Evolutionary conservation across 306 rosid species (phyloP).

Genomic region (Cyamopsis tetragonoloba): DNA sequence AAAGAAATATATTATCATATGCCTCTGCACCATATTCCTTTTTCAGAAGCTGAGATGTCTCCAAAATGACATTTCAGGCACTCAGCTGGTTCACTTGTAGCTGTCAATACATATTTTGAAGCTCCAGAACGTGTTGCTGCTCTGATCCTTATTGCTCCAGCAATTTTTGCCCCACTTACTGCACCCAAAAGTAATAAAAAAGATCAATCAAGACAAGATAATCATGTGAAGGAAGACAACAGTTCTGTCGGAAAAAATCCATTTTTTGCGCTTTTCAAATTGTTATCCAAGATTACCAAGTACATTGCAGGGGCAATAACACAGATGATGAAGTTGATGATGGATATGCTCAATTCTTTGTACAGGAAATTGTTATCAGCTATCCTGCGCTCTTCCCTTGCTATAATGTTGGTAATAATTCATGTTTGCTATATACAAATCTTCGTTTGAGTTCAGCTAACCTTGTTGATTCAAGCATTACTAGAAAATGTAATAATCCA

Average conservation of each 20-base stretch:
- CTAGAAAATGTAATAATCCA: not conserved
- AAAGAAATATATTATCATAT: constrained; percentile 8
- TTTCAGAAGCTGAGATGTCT: constrained; percentile 19
- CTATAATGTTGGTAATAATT: constrained; percentile 58
- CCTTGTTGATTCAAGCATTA: constrained; percentile 6
- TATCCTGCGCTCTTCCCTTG: constrained; percentile 63
- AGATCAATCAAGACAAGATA: constrained; percentile 30
- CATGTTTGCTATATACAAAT: constrained; percentile 13
- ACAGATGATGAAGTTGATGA: constrained; percentile 50
- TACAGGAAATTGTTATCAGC: constrained; percentile 56
- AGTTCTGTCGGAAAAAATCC: constrained; percentile 35
- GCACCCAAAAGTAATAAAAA: constrained; percentile 34
- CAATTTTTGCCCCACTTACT: constrained; percentile 66
- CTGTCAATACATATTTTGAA: constrained; percentile 77
- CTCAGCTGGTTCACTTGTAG: constrained; percentile 87
- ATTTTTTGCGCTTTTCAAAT: constrained; percentile 43
- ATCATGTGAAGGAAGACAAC: constrained; percentile 39
- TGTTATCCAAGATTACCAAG: constrained; percentile 41
- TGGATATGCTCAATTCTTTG: constrained; percentile 41
- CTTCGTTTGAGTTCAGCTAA: constrained; percentile 3
- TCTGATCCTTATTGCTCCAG: constrained; percentile 81
- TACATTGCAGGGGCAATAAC: constrained; percentile 40
- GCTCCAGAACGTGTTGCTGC: constrained; percentile 91
- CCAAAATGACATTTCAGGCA: constrained; percentile 57
- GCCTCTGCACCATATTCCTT: not conserved